Evolutionary conservation across 768 basidiomycete genomes (phyloP).

Genomic region (Cubamyces sp.): DNA sequence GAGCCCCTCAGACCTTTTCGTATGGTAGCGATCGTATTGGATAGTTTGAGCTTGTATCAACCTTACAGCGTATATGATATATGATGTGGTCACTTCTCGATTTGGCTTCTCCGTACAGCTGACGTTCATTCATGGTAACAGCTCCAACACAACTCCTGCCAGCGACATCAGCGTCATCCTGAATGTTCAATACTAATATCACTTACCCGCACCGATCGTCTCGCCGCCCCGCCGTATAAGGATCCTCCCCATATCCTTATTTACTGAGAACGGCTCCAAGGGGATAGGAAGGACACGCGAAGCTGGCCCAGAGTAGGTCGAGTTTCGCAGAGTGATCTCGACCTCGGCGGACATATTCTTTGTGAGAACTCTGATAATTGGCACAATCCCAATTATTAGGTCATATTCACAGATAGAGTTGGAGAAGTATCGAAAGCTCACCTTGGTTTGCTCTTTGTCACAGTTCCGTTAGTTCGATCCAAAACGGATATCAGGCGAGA

Average conservation of each 20-base stretch:
- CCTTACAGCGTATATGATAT: too few species aligned
- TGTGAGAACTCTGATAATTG: conserved; percentile 68
- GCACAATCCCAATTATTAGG: background rate
- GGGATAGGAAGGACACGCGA: conserved; percentile 66
- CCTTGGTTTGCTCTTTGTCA: conserved; percentile 83
- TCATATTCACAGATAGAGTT: conserved; percentile 16
- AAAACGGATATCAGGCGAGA: conserved; percentile 77
- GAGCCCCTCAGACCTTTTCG: too few species aligned
- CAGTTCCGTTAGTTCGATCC: conserved; percentile 76
- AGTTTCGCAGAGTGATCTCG: conserved; percentile 72
- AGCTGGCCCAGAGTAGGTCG: conserved; percentile 51
- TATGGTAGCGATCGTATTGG: too few species aligned
- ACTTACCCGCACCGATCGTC: conserved; percentile 84
- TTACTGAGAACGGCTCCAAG: conserved; percentile 80
- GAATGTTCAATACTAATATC: background rate
- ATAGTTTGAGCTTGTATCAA: too few species aligned
- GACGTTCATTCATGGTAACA: conserved; percentile 16
- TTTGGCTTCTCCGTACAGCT: too few species aligned
- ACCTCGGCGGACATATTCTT: conserved; percentile 87
- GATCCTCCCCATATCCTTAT: conserved; percentile 97
- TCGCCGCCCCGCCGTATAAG: conserved; percentile 88
- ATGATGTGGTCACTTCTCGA: too few species aligned
- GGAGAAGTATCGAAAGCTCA: conserved; percentile 32
- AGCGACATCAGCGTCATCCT: too few species aligned
- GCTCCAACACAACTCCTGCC: conserved; percentile 24